Conservation (phyloP, 768 basidiomycete species). For the Lactifluus echinatus region DNA sequence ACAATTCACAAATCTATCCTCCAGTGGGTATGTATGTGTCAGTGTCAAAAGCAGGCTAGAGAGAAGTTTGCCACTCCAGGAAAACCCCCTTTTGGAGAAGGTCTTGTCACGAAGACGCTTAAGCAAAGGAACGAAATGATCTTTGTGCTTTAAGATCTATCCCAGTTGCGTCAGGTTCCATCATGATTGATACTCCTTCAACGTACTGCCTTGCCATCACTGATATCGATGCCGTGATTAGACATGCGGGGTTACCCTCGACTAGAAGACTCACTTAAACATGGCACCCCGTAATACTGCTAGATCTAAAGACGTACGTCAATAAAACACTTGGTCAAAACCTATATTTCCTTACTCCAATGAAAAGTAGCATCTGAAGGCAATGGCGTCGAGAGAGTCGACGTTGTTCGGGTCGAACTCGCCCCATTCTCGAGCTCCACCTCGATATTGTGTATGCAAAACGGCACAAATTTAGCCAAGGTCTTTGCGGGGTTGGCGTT, state of each 20-base stretch:
- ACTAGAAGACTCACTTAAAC: slow-evolving; percentile 51
- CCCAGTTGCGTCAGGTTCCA: slow-evolving; percentile 1
- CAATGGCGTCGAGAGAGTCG: slow-evolving; percentile 49
- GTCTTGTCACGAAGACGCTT: slow-evolving; percentile 60
- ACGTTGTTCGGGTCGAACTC: slow-evolving; percentile 63
- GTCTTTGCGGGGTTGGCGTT: slow-evolving; percentile 73
- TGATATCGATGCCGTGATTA: slow-evolving; percentile 8
- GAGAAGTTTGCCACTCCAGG: slow-evolving; percentile 71
- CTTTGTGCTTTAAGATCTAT: slow-evolving; percentile 59
- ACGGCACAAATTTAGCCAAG: slow-evolving; percentile 66
- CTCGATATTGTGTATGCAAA: slow-evolving; percentile 61
- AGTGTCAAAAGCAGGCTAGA: slow-evolving; percentile 64
- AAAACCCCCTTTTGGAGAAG: slow-evolving; percentile 72
- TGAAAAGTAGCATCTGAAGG: slow-evolving; percentile 82
- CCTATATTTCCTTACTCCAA: slow-evolving; percentile 51
- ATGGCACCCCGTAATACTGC: slow-evolving; percentile 74
- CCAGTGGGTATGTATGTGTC: slow-evolving; percentile 72
- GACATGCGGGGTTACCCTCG: not conserved
- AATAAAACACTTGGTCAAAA: not conserved
- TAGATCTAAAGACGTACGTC: slow-evolving; percentile 40
- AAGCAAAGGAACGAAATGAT: slow-evolving; percentile 52
- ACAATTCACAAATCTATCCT: slow-evolving; percentile 74
- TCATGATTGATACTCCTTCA: not conserved
- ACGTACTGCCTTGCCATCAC: slow-evolving; percentile 52
- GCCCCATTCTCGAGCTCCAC: slow-evolving; percentile 81